Conservation (phyloP, 1,284 basidiomycete species). For the Sanghuangporus sanghuang region DNA sequence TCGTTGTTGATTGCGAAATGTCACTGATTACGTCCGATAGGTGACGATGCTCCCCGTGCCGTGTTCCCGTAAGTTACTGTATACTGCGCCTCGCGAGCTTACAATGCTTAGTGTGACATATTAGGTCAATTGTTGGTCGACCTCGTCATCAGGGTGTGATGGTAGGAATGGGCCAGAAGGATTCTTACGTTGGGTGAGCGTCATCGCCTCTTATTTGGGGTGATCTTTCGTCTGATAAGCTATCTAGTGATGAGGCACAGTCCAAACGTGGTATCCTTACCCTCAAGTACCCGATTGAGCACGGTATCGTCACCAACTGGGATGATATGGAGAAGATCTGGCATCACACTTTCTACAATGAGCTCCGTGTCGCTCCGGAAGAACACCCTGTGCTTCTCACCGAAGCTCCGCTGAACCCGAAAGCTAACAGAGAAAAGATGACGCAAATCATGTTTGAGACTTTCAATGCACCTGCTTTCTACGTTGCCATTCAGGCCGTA, state of each 20-base stretch:
- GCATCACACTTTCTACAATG: slow-evolving; percentile 91
- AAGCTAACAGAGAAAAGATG: slow-evolving; percentile 96
- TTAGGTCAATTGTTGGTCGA: slow-evolving; percentile 85
- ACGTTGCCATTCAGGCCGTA: slow-evolving; percentile 92
- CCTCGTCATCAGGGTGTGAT: slow-evolving; percentile 93
- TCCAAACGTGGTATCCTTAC: slow-evolving; percentile 95
- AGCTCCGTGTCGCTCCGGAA: slow-evolving; percentile 80
- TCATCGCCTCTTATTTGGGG: slow-evolving; percentile 19
- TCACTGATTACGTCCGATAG: slow-evolving; percentile 28
- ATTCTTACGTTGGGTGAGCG: slow-evolving; percentile 79
- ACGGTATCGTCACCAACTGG: slow-evolving; percentile 94
- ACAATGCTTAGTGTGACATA: background rate
- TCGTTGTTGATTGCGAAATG: background rate
- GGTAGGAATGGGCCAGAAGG: slow-evolving; percentile 87
- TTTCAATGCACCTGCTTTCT: slow-evolving; percentile 92
- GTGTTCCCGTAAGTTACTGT: slow-evolving; percentile 54
- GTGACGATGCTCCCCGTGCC: slow-evolving; percentile 74
- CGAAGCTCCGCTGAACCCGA: slow-evolving; percentile 90
- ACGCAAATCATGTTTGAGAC: slow-evolving; percentile 98
- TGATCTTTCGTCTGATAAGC: background rate
- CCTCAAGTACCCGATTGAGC: slow-evolving; percentile 82
- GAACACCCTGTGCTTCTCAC: slow-evolving; percentile 94
- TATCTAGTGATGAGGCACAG: slow-evolving; percentile 81
- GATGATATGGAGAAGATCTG: slow-evolving; percentile 97
- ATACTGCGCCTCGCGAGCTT: background rate